Evolutionary conservation across 176 grass and related monocot genomes (phyloP).

Genomic region (Phoenix dactylifera): DNA sequence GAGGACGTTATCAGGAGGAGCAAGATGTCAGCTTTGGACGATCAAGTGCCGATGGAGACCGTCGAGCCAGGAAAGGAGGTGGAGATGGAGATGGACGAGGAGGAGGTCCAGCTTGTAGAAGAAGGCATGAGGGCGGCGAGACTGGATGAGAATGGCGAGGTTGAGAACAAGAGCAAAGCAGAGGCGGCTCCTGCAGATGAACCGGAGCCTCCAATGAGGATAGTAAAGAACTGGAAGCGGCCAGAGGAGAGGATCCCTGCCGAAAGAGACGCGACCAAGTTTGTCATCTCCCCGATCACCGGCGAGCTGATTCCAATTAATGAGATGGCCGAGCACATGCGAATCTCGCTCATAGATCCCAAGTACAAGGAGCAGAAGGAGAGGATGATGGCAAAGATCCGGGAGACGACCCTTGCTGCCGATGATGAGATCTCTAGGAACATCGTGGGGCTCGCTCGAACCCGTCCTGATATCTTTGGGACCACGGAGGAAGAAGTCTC

Average conservation of each 20-base stretch:
- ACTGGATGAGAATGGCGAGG: slow-evolving; percentile 51
- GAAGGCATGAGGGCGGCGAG: slow-evolving; percentile 72
- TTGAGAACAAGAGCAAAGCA: slow-evolving; percentile 17
- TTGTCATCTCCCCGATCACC: slow-evolving; percentile 93
- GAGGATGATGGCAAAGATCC: slow-evolving; percentile 96
- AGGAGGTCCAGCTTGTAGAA: slow-evolving; percentile 83
- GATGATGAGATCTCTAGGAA: slow-evolving; percentile 96
- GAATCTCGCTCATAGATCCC: slow-evolving; percentile 92
- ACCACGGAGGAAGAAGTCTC: slow-evolving; percentile 96
- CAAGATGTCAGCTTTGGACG: slow-evolving; percentile 57
- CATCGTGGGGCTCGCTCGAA: slow-evolving; percentile 90
- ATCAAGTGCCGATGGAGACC: slow-evolving; percentile 36
- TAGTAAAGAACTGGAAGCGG: slow-evolving; percentile 97
- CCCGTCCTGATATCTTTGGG: slow-evolving; percentile 94
- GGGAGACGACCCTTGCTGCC: slow-evolving; percentile 78
- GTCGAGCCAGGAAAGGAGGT: slow-evolving; percentile 58
- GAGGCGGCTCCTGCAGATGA: slow-evolving; percentile 39
- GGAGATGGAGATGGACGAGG: slow-evolving; percentile 90
- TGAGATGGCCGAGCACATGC: slow-evolving; percentile 99
- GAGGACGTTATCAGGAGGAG: slow-evolving; percentile 76
- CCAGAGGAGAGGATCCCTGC: slow-evolving; percentile 72
- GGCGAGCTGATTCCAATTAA: slow-evolving; percentile 87
- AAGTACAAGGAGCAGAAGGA: slow-evolving; percentile 99
- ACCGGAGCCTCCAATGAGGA: slow-evolving; percentile 64
- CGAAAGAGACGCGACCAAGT: slow-evolving; percentile 71